Evolutionary conservation across 179 eudicot genomes (phyloP), one percentile per base, ranked within the genome.

Genomic region (Sideroxylon spinosum): DNA sequence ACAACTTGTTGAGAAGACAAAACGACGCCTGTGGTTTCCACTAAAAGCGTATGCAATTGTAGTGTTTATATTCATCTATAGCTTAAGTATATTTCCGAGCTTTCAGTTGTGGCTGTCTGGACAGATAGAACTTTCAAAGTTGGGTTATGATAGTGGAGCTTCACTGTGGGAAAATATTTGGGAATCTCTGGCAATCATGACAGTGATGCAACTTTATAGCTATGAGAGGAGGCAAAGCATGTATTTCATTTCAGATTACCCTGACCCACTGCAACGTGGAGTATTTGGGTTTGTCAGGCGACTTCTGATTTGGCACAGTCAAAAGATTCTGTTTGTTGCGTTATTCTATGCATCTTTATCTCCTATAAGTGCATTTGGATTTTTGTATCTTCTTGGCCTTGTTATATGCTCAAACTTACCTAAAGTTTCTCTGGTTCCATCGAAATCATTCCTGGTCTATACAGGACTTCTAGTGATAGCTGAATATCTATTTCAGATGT

Each of bases 171-270:
- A 92, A 76, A 96, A 96, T 89, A 86, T 89, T 28, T 94, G 91
- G 92, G 96, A 96, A 80, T 90, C 99, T 62, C 84, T 96, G 64
- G 99, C 98, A 78, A 83, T 94, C 73, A 81, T 94, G 86, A 88
- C 92, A 78, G 99, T 94, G 71, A 96, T 96, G 99, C 98, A 96
- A 86, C 97, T 96, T 71, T 96, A 92, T 81, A 96, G 98, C 87
- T 96, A 96, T 62, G 99, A 94, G 84, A 88, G 98, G 84, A 90
- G 98, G 81, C 93, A 96, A 82, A 96, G 93, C 91, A 92, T 85
- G 84, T 78, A 77, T 76, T 73, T 37, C 9, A 83, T 76, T 20
- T 82, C 85, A 68, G 88, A 82, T 80, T 87, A 90, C 63, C 76
- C 79, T 76, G 86, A 85, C 60, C 82, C 88, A 71, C 76, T 86